Evolutionary conservation across 2,329 filamentous ascomycete genomes (phyloP).

Genomic region (Scytalidium sp.): DNA sequence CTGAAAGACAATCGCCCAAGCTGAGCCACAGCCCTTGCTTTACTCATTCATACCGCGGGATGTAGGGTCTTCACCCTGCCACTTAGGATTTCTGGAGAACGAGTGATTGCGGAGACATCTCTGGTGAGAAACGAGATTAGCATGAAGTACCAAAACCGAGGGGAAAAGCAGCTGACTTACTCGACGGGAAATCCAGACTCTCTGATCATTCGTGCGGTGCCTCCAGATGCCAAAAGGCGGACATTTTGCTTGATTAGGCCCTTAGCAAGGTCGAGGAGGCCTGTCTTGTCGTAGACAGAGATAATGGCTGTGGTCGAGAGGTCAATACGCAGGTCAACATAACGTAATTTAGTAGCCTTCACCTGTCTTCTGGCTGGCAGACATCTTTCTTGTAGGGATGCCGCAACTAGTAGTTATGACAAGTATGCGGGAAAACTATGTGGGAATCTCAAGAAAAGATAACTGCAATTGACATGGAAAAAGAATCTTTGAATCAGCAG

Average conservation of each 20-base stretch:
- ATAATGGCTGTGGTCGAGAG: slow-evolving; percentile 65
- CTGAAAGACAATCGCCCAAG: background rate
- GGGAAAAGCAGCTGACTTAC: slow-evolving; percentile 49
- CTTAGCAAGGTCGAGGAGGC: slow-evolving; percentile 87
- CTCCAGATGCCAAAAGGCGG: slow-evolving; percentile 88
- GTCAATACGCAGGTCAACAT: background rate
- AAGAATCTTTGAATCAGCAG: background rate
- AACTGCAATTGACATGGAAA: background rate
- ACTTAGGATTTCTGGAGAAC: slow-evolving; percentile 94
- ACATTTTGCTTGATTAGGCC: slow-evolving; percentile 86
- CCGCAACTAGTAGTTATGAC: background rate
- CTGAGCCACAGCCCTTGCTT: slow-evolving; percentile 38
- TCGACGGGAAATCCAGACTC: slow-evolving; percentile 95
- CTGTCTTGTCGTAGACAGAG: slow-evolving; percentile 99
- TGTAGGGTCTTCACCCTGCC: slow-evolving; percentile 94
- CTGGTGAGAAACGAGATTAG: slow-evolving; percentile 40
- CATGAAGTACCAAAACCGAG: background rate
- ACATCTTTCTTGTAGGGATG: slow-evolving; percentile 10
- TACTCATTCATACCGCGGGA: slow-evolving; percentile 70
- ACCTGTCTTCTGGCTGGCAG: slow-evolving; percentile 19
- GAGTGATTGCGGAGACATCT: slow-evolving; percentile 96
- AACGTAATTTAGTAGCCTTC: background rate
- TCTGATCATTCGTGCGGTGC: slow-evolving; percentile 93
- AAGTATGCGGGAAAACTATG: background rate
- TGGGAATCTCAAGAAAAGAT: background rate